phyloP scores from a whole-genome alignment of 2,329 filamentous ascomycete genomes.

The Epichloe glyceriae region DNA sequence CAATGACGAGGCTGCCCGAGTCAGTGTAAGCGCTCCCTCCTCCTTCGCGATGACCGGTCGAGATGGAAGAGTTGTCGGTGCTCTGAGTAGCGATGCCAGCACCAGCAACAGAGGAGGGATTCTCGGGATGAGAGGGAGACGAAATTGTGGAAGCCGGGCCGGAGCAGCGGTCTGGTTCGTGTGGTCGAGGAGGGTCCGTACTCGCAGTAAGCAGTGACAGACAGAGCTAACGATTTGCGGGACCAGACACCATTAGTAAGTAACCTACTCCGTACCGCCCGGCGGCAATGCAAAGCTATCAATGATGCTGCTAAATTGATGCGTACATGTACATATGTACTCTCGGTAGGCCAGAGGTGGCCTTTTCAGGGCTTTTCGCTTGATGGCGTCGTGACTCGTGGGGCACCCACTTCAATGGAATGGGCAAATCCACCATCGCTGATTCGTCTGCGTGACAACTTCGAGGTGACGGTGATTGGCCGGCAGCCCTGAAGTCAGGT shows the following conservation, averaged over 20 bases:
- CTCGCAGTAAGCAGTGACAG: not conserved
- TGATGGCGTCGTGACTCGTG: not conserved
- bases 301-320: too few species aligned
- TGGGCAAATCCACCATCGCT: not conserved
- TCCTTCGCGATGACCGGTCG: constrained; percentile 18
- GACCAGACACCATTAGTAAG: not conserved
- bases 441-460: not conserved
- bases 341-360: too few species aligned
- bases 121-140: constrained; percentile 13
- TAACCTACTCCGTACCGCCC: not conserved
- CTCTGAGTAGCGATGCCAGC: constrained; percentile 12
- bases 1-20: constrained; percentile 1
- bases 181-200: not conserved
- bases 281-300: not conserved
- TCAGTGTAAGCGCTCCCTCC: constrained; percentile 20
- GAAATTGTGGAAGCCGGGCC: constrained; percentile 22
- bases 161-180: not conserved
- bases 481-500: not conserved
- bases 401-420: not conserved
- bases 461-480: not conserved
- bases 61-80: constrained; percentile 11
- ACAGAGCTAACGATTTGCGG: not conserved
- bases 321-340: too few species aligned
- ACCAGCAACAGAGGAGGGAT: constrained; percentile 28
- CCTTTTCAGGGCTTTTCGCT: not conserved